These are phyloP conservation scores for Metschnikowia rubicola DNA, from an alignment of 805 yeast species.

Conservation along the genomic window DNA sequence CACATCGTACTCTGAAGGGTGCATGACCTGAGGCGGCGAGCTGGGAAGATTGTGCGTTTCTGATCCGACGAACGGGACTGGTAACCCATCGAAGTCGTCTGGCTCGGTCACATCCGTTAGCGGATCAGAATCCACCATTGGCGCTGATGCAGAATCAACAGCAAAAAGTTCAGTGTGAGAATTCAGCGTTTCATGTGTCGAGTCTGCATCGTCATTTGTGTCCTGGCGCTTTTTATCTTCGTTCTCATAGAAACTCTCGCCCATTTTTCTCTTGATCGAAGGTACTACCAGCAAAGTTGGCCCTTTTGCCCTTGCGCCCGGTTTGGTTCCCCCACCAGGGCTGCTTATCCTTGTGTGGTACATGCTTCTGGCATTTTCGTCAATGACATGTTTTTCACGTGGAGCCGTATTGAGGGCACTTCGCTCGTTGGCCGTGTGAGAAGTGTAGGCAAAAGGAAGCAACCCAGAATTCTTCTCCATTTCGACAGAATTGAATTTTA, in stretches of 20 bases:
- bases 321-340: slow-evolving; percentile 2
- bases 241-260: slow-evolving; percentile 41
- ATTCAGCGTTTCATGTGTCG: not conserved
- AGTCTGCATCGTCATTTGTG: slow-evolving; percentile 12
- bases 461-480: slow-evolving; percentile 36
- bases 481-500: not conserved
- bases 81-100: not conserved
- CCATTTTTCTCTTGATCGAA: slow-evolving; percentile 40
- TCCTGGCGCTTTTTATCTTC: slow-evolving; percentile 38
- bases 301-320: slow-evolving; percentile 14
- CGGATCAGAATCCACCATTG: slow-evolving; percentile 1
- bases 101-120: slow-evolving; percentile 11
- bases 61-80: not conserved
- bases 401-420: slow-evolving; percentile 39
- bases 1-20: slow-evolving; percentile 30
- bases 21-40: slow-evolving; percentile 38
- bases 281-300: slow-evolving; percentile 26
- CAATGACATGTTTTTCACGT: slow-evolving; percentile 35
- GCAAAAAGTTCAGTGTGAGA: not conserved
- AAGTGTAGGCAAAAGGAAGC: slow-evolving; percentile 49
- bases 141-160: not conserved
- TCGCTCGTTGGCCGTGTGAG: slow-evolving; percentile 26
- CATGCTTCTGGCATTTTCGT: slow-evolving; percentile 42
- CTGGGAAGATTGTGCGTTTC: slow-evolving; percentile 24
- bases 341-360: slow-evolving; percentile 36